These are phyloP conservation scores for Periconia sp. DNA, from an alignment of 2,329 filamentous ascomycete genomes.

Conservation along the genomic window DNA sequence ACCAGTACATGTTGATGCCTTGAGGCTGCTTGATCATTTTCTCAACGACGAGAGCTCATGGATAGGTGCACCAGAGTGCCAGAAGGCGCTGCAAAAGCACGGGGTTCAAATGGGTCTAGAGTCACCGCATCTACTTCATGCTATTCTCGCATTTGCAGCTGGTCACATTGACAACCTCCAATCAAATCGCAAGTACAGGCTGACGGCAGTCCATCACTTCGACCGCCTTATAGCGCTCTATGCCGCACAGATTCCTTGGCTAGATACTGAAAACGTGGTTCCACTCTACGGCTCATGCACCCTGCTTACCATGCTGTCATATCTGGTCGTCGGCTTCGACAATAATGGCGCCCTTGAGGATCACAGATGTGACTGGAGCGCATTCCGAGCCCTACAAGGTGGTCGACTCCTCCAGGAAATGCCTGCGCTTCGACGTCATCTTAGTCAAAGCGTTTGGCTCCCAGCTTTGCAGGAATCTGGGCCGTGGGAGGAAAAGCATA, in stretches of 20 bases:
- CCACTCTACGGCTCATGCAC: not conserved
- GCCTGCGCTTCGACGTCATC: not conserved
- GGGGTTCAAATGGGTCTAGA: too few species aligned
- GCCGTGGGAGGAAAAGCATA: not conserved
- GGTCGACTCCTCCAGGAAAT: not conserved
- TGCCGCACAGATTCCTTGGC: not conserved
- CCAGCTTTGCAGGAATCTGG: not conserved
- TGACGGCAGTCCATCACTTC: not conserved
- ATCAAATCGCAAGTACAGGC: conserved; percentile 12
- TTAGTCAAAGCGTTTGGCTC: not conserved
- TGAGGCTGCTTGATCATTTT: too few species aligned
- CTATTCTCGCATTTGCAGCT: too few species aligned
- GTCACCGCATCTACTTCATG: too few species aligned
- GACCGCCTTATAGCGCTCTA: not conserved
- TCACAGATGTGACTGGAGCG: not conserved
- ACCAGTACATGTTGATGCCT: too few species aligned
- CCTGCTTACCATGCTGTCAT: not conserved
- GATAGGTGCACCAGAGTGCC: too few species aligned
- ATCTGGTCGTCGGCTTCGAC: not conserved
- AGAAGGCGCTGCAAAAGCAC: too few species aligned
- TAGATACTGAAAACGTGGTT: not conserved
- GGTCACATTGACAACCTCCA: too few species aligned
- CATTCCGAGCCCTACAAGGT: not conserved
- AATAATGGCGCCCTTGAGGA: not conserved
- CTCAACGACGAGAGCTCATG: too few species aligned